These are phyloP conservation scores for Talaromyces nanjingensis DNA, from an alignment of 495 filamentous ascomycete genomes.

Conservation along the genomic window DNA sequence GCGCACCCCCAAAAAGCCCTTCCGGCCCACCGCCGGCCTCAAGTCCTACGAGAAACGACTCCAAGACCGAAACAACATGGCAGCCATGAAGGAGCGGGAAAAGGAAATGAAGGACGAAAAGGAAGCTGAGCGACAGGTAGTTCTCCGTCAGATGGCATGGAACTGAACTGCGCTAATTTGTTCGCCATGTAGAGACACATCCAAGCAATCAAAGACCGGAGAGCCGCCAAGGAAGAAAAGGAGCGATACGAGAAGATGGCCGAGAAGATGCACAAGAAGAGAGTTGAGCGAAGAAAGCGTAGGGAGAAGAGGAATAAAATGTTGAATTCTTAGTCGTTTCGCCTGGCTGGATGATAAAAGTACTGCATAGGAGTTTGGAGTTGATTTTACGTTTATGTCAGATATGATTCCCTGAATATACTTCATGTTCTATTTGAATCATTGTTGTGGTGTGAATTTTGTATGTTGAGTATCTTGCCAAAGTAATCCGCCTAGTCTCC, in stretches of 20 bases:
- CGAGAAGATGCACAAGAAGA: conserved; percentile 94
- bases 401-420: background rate
- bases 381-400: background rate
- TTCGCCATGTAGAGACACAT: conserved; percentile 54
- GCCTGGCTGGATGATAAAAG: background rate
- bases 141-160: too few species aligned
- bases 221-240: conserved; percentile 85
- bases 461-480: background rate
- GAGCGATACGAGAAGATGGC: conserved; percentile 91
- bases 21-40: conserved; percentile 71
- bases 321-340: conserved; percentile 66
- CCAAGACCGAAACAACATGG: conserved; percentile 54
- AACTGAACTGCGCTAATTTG: background rate
- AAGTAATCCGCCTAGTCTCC: background rate
- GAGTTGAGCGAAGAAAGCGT: conserved; percentile 85
- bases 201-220: conserved; percentile 71
- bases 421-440: background rate
- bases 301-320: conserved; percentile 97
- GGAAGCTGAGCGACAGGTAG: conserved; percentile 75
- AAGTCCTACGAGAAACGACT: conserved; percentile 71
- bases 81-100: conserved; percentile 78
- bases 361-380: conserved; percentile 3
- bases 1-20: conserved; percentile 76
- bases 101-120: conserved; percentile 95
- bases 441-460: background rate